These are phyloP conservation scores for Pichia deserticola DNA, from an alignment of 805 yeast genomes.

Conservation along the genomic window DNA sequence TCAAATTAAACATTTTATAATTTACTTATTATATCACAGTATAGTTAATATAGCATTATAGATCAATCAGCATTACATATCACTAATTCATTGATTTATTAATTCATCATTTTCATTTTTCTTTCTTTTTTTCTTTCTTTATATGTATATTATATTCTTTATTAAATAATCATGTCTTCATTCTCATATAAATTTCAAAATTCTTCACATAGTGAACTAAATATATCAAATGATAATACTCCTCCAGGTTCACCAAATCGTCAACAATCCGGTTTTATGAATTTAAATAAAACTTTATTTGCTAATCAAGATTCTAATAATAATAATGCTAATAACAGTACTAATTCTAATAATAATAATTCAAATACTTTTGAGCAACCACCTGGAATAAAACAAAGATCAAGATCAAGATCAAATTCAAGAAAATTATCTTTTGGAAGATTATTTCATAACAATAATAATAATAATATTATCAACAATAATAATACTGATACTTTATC, in stretches of 20 bases:
- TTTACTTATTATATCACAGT: no score
- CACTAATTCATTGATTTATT: no score
- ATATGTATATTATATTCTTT: no score
- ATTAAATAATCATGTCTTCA: background rate
- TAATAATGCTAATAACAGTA: no score
- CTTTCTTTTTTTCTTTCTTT: no score
- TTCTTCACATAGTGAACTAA: background rate
- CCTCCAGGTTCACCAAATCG: slow-evolving; percentile 9
- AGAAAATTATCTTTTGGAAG: slow-evolving; percentile 30
- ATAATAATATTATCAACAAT: slow-evolving; percentile 4
- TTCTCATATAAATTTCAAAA: background rate
- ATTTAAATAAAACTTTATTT: background rate
- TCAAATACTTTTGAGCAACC: slow-evolving; percentile 7
- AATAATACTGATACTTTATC: background rate
- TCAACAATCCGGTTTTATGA: background rate
- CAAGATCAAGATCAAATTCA: slow-evolving; percentile 36
- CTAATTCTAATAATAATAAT: background rate
- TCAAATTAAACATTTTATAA: no score
- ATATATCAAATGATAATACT: background rate
- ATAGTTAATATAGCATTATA: no score
- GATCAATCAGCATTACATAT: no score
- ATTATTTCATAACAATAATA: slow-evolving; percentile 23
- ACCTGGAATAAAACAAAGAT: slow-evolving; percentile 14
- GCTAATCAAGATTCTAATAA: background rate
- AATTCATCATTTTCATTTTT: no score